Evolutionary conservation across 2,329 filamentous ascomycete genomes (phyloP).

Genomic region (Colletotrichum sp.): DNA sequence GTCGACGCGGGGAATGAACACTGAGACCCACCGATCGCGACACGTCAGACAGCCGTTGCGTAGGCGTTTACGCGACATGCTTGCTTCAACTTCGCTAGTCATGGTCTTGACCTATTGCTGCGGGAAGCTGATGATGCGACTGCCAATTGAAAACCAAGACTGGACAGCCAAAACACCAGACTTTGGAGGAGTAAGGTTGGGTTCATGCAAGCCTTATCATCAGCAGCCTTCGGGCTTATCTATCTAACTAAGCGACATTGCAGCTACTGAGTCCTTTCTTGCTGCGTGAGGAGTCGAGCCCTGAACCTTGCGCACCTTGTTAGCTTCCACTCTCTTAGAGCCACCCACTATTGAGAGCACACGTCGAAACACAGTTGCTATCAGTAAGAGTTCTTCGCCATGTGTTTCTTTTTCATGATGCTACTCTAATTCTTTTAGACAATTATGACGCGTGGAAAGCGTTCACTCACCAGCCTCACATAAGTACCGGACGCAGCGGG

Average conservation of each 20-base stretch:
- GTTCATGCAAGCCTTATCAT: not conserved
- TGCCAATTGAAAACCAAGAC: not conserved
- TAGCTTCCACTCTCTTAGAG: not conserved
- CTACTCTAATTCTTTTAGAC: not conserved
- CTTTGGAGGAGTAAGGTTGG: not conserved
- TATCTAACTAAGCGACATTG: not conserved
- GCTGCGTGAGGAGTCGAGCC: not conserved
- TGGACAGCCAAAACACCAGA: not conserved
- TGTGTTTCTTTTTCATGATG: not conserved
- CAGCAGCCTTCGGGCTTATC: not conserved
- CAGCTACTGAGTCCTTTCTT: not conserved
- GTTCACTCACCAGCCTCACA: not conserved
- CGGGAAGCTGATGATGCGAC: not conserved
- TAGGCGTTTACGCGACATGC: not conserved
- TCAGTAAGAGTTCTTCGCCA: not conserved
- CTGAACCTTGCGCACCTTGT: not conserved
- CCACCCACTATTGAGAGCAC: not conserved
- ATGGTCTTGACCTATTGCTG: not conserved
- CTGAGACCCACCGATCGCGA: not conserved
- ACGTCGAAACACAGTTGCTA: not conserved
- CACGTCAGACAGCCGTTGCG: not conserved
- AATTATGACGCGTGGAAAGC: not conserved
- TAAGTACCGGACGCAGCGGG: not conserved
- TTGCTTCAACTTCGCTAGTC: not conserved
- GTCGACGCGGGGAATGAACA: not conserved